Evolutionary conservation across 2,329 filamentous ascomycete species (phyloP), one percentile per base, ranked within the genome.

Genomic region (Elsinoe necatrix): DNA sequence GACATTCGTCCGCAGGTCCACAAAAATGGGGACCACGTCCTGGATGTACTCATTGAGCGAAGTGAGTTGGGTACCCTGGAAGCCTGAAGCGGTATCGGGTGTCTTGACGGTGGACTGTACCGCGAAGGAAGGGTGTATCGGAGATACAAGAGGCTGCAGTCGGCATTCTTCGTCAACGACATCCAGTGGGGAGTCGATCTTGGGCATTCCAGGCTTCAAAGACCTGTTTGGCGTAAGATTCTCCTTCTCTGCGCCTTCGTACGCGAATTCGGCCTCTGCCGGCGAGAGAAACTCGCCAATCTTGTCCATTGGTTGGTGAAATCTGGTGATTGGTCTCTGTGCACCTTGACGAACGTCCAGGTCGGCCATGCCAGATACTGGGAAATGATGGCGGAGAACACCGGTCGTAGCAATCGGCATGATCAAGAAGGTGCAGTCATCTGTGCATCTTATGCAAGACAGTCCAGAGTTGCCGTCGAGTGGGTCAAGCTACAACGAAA

Each of bases 1-100:
- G 43, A 77, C 75, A 63, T 78, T 78, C 31, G 75, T 78, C 58
- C 71, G 69, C 57, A 78, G 61, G 61, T 77, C 68, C 4, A 73
- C 75, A 54, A 77, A 65, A 51, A 78, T 71, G 41, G 75, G 75
- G 8, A 73, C 20, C 8, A 35, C 45, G 3, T 42, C 39, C 18
- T 48, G 23, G n/a, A 56, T 35, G 11, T 47, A 41, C 25, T 56
- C 54, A 11, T 56, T 34, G 20, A 56, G 41, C 4, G 41, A 34
- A 4, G 39, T 16, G 4, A 56, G 29, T 7, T 47, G 54, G 12
- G 42, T 47, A 2, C 41, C 25, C 20, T 25, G 23, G 41, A 48
- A 56, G 23, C 16, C 18, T 3, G 54, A 48, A 2, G 29, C 18
- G 5, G 12, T 20, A 20, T 56, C 54, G 20, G 39, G 18, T 7